Evolutionary conservation across 1,139 yeast species (phyloP).

Genomic region (Yamadazyma buinensis): DNA sequence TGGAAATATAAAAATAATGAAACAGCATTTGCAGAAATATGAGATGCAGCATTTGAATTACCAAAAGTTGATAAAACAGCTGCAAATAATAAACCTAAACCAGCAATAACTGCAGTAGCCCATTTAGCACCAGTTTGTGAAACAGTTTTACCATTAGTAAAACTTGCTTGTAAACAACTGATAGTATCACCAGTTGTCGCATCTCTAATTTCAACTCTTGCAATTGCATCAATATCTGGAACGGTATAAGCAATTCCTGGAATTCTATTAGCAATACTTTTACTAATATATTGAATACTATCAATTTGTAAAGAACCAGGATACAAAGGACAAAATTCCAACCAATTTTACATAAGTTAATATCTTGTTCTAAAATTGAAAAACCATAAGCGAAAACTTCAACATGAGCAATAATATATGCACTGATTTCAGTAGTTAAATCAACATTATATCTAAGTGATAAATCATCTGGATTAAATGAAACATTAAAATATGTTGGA

Average conservation of each 20-base stretch:
- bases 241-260: constrained; percentile 74
- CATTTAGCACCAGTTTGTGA: constrained; percentile 75
- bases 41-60: constrained; percentile 75
- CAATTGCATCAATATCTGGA: constrained; percentile 78
- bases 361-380: constrained; percentile 46
- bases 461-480: constrained; percentile 61
- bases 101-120: constrained; percentile 82
- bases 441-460: constrained; percentile 60
- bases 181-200: constrained; percentile 36
- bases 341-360: constrained; percentile 57
- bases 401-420: constrained; percentile 55
- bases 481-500: constrained; percentile 63
- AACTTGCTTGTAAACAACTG: constrained; percentile 68
- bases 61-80: constrained; percentile 71
- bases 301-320: constrained; percentile 71
- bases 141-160: constrained; percentile 71
- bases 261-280: constrained; percentile 43
- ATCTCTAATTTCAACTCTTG: constrained; percentile 45
- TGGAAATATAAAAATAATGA: constrained; percentile 75
- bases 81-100: constrained; percentile 67
- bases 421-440: constrained; percentile 56
- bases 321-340: constrained; percentile 76
- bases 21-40: constrained; percentile 71
- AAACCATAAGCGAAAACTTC: constrained; percentile 77
- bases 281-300: constrained; percentile 54